These are phyloP conservation scores for Colletotrichum gloeosporioides DNA, from an alignment of 2,329 filamentous ascomycete species.

Conservation along the genomic window DNA sequence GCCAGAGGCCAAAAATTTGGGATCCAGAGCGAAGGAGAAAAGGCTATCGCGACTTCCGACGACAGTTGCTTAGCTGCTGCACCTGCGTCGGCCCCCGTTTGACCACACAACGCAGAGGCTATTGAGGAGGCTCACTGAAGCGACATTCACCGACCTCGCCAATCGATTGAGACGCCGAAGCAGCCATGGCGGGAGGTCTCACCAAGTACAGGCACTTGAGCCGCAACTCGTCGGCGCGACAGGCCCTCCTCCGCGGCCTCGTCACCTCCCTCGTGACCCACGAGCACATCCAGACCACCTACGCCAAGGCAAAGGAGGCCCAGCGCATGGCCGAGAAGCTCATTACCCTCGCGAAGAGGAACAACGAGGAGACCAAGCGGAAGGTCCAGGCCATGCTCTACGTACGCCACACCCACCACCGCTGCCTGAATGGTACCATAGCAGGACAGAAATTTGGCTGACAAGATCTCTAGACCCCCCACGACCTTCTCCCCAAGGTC, in stretches of 20 bases:
- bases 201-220: slow-evolving; percentile 89
- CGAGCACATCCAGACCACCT: slow-evolving; percentile 94
- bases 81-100: neutral
- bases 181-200: slow-evolving; percentile 79
- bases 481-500: slow-evolving; percentile 80
- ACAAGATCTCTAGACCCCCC: slow-evolving; percentile 60
- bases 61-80: slow-evolving; percentile 23
- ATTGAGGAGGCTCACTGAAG: slow-evolving; percentile 17
- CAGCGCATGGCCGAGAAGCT: slow-evolving; percentile 93
- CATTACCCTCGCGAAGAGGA: slow-evolving; percentile 91
- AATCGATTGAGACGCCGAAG: neutral
- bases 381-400: slow-evolving; percentile 84
- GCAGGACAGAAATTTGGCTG: neutral
- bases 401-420: slow-evolving; percentile 55
- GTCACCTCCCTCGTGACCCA: slow-evolving; percentile 93
- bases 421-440: neutral
- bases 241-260: slow-evolving; percentile 92
- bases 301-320: slow-evolving; percentile 95
- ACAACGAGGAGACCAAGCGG: slow-evolving; percentile 80
- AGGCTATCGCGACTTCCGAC: neutral
- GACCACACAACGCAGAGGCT: neutral
- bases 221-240: slow-evolving; percentile 84
- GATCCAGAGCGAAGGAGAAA: neutral
- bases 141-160: neutral
- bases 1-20: slow-evolving; percentile 19